Base-by-base conservation (phyloP, 1,139 yeast genomes). In the Pichia sp. region DNA sequence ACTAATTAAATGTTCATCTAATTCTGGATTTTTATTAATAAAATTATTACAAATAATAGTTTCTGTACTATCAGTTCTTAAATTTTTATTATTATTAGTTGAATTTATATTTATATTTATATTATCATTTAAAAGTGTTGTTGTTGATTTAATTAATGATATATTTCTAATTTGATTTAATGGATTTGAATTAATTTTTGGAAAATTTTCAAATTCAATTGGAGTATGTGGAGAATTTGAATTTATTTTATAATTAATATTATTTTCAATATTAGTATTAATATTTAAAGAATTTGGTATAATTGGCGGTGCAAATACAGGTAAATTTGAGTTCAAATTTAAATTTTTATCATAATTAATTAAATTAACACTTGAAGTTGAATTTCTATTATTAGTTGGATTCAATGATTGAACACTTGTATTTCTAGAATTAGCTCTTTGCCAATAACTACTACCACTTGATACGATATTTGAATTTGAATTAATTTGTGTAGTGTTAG, bases 1-100 rank as follows among this genome's bases (percentile, higher is more conserved):
- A 31, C 79, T 73, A 39, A 74, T 67, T 49, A 87, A 69, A 58
- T 80, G 86, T 37, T 76, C 76, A 56, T 82, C 87, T 25, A 72
- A 62, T 23, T 43, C 49, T 11, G 49, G 49, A 26, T 42, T 42
- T 25, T 37, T 35, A 6, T 26, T 37, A 2, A 25, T 26, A 20
- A 23, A 4, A 27, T 36, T 30, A 20, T 3, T 33, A 24, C 5
- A 22, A 12, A 12, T 26, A 30, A 29, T 16, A 11, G 41, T 45
- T 20, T 39, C 43, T 10, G 31, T 24, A 34, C 45, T 45, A 7
- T 11, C 38, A 27, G 23, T 35, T n/a, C 23, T 23, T 12, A 34
- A 23, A 33, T 3, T 24, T 12, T 11, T 11, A 16, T 27, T 25
- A 27, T 27, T 29, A 36, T 16, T 28, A 12, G 16, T 16, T 16